Base-by-base conservation (phyloP, 805 yeast species). In the Cyberlindnera suaveolens region DNA sequence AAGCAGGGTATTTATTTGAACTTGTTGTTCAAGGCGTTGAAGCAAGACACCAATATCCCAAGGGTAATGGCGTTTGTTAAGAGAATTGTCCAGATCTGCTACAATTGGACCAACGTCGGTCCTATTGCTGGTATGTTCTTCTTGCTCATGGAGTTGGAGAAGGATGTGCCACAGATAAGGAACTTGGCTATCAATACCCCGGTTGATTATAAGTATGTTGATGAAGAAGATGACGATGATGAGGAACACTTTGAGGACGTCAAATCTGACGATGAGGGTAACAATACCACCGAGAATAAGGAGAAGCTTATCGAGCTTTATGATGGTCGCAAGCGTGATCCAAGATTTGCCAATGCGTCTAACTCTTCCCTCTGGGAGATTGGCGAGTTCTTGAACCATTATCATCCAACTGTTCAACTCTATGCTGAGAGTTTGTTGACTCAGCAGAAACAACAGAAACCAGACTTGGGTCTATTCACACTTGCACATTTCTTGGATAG, bases 1-100 rank as follows among this genome's bases (percentile, higher is more conserved):
- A 93, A 93, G 62, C 96, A 91, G 64, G 88, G 95, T 53, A 83
- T 93, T 46, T 93, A 89, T 62, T 70, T 93, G 67, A 90, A 91
- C 60, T 70, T 93, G 56, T 67, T 93, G 40, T 89, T 78, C 73
- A 88, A 85, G 61, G 78, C 97, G 0, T 68, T 93, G 64, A 85
- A 85, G 59, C 72, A 73, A 45, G 98, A 90, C 57, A 53, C 66
- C 7, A 69, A 73, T 38, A 61, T 63, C 19, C 70, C 75, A 14
- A 74, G 98, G 54, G 85, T 88, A 6, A 68, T 82, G 59, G 95
- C 99, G 0, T 91, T 93, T 63, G 93, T 86, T 38, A 93, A 93
- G 66, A 75, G 99, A 67, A 78, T 89, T 40, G 69, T 86, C 34
- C 98, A 93, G 64, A 77, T 87, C 34, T 85, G 95, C 58, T 68